phyloP scores from a whole-genome alignment of 495 filamentous ascomycete genomes.

The Talaromyces ruber region DNA sequence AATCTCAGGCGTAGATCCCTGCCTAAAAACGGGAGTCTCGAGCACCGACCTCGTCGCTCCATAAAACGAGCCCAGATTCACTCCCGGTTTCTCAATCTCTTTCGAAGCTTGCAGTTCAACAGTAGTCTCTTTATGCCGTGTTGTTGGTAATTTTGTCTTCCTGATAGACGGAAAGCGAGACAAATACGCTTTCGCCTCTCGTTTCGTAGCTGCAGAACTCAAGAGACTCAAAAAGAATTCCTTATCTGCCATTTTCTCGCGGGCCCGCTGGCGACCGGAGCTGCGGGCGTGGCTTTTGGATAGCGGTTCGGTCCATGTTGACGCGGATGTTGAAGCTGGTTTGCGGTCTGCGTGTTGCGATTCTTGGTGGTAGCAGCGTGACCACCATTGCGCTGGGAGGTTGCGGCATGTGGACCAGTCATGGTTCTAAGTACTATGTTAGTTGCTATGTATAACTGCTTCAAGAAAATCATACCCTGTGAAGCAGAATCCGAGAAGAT shows the following conservation, averaged over 20 bases:
- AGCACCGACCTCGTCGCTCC: constrained; percentile 50
- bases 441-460: background rate
- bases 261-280: constrained; percentile 25
- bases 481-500: background rate
- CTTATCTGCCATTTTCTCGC: constrained; percentile 38
- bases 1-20: constrained; percentile 21
- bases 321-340: background rate
- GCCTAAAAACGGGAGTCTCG: constrained; percentile 54
- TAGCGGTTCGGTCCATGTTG: background rate
- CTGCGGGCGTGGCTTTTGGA: background rate
- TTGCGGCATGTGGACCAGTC: background rate
- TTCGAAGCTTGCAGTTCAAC: constrained; percentile 12
- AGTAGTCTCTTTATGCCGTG: constrained; percentile 9
- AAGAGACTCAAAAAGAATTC: constrained; percentile 78
- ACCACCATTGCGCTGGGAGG: background rate
- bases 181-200: constrained; percentile 83
- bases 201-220: constrained; percentile 75
- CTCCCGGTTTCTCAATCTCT: constrained; percentile 28
- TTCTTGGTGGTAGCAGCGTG: background rate
- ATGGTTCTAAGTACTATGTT: background rate
- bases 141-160: constrained; percentile 33
- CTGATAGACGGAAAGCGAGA: constrained; percentile 48
- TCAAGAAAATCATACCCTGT: background rate
- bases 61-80: constrained; percentile 58
- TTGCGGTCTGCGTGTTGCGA: background rate